Conservation (phyloP, 495 filamentous ascomycete genomes). For the Massariosphaeria phaeospora region DNA sequence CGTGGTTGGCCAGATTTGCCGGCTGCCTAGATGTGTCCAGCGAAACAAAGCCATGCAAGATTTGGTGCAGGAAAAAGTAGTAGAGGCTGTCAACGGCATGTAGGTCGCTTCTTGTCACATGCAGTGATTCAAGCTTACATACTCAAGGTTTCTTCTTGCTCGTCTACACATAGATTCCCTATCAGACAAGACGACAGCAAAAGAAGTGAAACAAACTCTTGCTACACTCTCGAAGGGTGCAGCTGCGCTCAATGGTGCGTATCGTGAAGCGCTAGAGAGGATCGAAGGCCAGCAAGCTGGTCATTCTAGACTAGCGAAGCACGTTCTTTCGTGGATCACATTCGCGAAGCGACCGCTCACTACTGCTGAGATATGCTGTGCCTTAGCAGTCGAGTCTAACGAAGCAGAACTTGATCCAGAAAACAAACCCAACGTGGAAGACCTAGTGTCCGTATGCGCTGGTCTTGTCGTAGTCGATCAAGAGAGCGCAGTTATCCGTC, state of each 20-base stretch:
- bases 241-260: constrained; percentile 39
- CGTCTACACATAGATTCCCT: constrained; percentile 48
- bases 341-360: constrained; percentile 7
- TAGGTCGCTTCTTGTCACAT: not conserved
- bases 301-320: not conserved
- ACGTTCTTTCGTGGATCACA: constrained; percentile 1
- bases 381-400: not conserved
- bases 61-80: not conserved
- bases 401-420: not conserved
- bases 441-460: constrained; percentile 48
- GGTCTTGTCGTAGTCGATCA: constrained; percentile 51
- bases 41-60: not conserved
- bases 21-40: not conserved
- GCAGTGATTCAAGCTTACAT: not conserved
- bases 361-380: constrained; percentile 9
- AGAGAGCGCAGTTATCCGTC: constrained; percentile 45
- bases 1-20: not conserved
- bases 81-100: not conserved
- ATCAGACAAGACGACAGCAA: constrained; percentile 35
- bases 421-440: constrained; percentile 27
- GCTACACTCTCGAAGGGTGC: constrained; percentile 33
- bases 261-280: constrained; percentile 43
- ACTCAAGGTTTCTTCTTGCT: constrained; percentile 54
- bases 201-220: constrained; percentile 40
- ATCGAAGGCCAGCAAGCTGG: constrained; percentile 41